Evolutionary conservation across 75 land plant genomes (phyloP).

Genomic region (Sequoia sempervirens): DNA sequence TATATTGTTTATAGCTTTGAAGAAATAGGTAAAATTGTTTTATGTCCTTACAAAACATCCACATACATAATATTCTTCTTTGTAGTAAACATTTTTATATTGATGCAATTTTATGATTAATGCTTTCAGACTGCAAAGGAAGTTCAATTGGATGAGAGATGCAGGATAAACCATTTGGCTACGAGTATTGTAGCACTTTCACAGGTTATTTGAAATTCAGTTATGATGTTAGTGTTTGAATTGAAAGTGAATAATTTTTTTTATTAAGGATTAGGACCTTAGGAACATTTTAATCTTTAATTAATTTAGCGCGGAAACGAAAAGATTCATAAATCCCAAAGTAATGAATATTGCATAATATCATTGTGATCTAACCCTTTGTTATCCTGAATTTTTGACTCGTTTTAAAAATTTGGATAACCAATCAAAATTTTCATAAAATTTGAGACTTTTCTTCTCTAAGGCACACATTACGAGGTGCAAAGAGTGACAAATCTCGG

Average conservation of each 20-base stretch:
- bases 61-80: not conserved
- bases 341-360: not conserved
- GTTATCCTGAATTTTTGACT: too few species aligned
- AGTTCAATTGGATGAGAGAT: constrained; percentile 72
- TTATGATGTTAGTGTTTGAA: not conserved
- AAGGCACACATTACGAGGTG: too few species aligned
- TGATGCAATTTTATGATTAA: not conserved
- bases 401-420: too few species aligned
- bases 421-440: too few species aligned
- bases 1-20: not conserved
- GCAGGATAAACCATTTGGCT: constrained; percentile 91
- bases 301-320: not conserved
- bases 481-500: too few species aligned
- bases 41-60: not conserved
- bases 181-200: constrained; percentile 88
- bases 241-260: not conserved
- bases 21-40: not conserved
- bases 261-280: not conserved
- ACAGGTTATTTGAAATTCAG: constrained; percentile 50
- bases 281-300: not conserved
- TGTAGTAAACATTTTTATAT: not conserved
- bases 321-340: not conserved
- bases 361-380: not conserved
- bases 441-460: too few species aligned
- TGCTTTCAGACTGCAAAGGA: constrained; percentile 57